Base-by-base conservation (phyloP, 2,329 filamentous ascomycete genomes). In the Fusarium sp. region DNA sequence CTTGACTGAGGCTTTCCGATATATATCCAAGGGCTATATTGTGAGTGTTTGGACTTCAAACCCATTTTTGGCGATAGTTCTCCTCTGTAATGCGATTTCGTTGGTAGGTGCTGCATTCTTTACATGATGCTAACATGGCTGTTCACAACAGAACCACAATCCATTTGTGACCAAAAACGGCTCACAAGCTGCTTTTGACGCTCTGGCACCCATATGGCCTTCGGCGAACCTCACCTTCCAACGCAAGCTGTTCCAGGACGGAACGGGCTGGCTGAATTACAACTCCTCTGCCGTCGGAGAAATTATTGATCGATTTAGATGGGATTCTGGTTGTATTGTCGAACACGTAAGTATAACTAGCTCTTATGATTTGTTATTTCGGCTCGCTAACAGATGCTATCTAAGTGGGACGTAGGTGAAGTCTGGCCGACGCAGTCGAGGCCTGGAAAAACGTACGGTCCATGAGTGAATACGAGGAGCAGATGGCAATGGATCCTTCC, bases 211-310 rank as follows among this genome's bases (percentile, higher is more conserved):
- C 7, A 7, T 57, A 6, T 57, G 54, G 54, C 54, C 54, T 5
- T 30, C 43, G 7, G 39, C 31, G 2, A 57, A 47, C 13, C 59
- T 63, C 6, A 54, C 39, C 4, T n/a, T 68, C 8, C 36, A 62
- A 9, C 46, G 61, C 12, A 66, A 56, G 8, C 18, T 50, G 12
- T 66, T 66, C 31, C 30, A 52, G 39, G 59, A 36, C 6, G 41
- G 69, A 40, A 60, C 44, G 55, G 60, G 65, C 48, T 69, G 68
- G 68, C 46, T 71, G 27, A 71, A 71, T 54, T 71, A 71, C 28
- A 56, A 55, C 40, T 37, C 56, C 6, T 63, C 54, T 13, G 54
- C 57, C 1, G 15, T 60, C 9, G 68, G 68, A 9, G 58, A 59
- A 3, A 50, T 71, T 7, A 60, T 71, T 13, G 68, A 71, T 48